These are phyloP conservation scores for Tylopilus sp. DNA, from an alignment of 768 basidiomycete genomes.

Conservation along the genomic window DNA sequence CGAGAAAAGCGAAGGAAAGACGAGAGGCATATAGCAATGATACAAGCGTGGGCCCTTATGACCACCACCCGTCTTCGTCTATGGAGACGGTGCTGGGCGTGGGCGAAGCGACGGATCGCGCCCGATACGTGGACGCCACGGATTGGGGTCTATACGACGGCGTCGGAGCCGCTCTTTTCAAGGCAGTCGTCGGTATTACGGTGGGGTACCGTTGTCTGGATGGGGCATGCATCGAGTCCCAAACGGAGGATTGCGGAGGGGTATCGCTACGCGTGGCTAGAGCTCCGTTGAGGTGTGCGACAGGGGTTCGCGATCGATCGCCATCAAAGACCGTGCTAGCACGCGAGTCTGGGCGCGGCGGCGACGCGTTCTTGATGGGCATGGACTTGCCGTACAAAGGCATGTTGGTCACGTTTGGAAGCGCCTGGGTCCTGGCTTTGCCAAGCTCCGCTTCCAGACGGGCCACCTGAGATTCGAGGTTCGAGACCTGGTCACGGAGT, in stretches of 20 bases:
- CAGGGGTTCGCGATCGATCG: conserved; percentile 52
- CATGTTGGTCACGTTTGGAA: conserved; percentile 29
- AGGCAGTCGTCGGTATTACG: conserved; percentile 11
- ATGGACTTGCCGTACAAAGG: conserved; percentile 41
- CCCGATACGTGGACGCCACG: conserved; percentile 47
- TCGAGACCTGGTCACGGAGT: conserved; percentile 61
- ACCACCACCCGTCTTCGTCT: conserved; percentile 79
- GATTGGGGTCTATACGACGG: conserved; percentile 34
- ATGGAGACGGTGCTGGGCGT: conserved; percentile 74
- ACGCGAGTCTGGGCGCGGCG: conserved; percentile 71
- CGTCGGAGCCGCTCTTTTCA: conserved; percentile 19
- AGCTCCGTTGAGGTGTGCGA: conserved; percentile 35
- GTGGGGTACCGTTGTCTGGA: conserved; percentile 32
- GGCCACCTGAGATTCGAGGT: conserved; percentile 57
- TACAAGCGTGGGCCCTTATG: conserved; percentile 30
- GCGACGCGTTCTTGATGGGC: conserved; percentile 35
- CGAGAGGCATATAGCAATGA: neutral
- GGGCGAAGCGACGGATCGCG: conserved; percentile 54
- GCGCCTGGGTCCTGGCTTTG: conserved; percentile 36
- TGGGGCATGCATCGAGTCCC: conserved; percentile 72
- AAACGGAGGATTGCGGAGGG: conserved; percentile 56
- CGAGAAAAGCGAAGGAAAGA: neutral
- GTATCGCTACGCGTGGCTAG: conserved; percentile 38
- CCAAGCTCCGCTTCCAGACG: conserved; percentile 59
- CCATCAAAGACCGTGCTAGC: conserved; percentile 58